Evolutionary conservation across 2,329 filamentous ascomycete species (phyloP).

Genomic region (Lachnum nothofagi): DNA sequence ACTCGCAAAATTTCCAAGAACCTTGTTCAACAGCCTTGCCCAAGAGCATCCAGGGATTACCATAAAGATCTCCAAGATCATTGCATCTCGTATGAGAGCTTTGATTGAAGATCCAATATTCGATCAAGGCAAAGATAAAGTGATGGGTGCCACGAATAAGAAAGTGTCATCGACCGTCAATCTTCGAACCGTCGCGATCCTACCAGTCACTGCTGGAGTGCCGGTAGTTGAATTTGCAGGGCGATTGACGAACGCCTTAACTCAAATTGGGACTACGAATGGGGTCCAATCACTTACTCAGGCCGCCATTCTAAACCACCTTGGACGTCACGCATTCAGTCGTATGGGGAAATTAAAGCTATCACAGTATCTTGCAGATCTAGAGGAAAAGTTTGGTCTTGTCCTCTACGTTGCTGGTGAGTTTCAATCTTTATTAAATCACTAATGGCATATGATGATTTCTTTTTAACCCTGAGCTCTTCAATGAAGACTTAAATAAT

Average conservation of each 20-base stretch:
- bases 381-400: slow-evolving; percentile 95
- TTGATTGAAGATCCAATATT: slow-evolving; percentile 76
- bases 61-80: slow-evolving; percentile 98
- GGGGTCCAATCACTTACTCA: slow-evolving; percentile 91
- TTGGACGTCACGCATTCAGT: slow-evolving; percentile 93
- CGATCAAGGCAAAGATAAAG: slow-evolving; percentile 58
- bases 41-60: slow-evolving; percentile 97
- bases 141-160: slow-evolving; percentile 54
- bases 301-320: slow-evolving; percentile 85
- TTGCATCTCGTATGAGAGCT: slow-evolving; percentile 88
- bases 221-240: slow-evolving; percentile 95
- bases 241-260: slow-evolving; percentile 77
- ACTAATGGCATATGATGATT: slow-evolving; percentile 40
- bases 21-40: slow-evolving; percentile 93
- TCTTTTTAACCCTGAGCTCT: slow-evolving; percentile 24
- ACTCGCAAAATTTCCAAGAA: slow-evolving; percentile 90
- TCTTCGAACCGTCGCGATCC: slow-evolving; percentile 82
- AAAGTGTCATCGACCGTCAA: slow-evolving; percentile 83
- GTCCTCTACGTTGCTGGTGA: slow-evolving; percentile 86
- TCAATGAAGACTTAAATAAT: slow-evolving; percentile 28
- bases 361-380: slow-evolving; percentile 89
- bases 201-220: slow-evolving; percentile 85
- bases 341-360: slow-evolving; percentile 95
- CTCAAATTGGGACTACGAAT: slow-evolving; percentile 82
- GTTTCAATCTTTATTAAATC: slow-evolving; percentile 26